phyloP scores from a whole-genome alignment of 2,329 filamentous ascomycete species.

The Drechslera avenae region DNA sequence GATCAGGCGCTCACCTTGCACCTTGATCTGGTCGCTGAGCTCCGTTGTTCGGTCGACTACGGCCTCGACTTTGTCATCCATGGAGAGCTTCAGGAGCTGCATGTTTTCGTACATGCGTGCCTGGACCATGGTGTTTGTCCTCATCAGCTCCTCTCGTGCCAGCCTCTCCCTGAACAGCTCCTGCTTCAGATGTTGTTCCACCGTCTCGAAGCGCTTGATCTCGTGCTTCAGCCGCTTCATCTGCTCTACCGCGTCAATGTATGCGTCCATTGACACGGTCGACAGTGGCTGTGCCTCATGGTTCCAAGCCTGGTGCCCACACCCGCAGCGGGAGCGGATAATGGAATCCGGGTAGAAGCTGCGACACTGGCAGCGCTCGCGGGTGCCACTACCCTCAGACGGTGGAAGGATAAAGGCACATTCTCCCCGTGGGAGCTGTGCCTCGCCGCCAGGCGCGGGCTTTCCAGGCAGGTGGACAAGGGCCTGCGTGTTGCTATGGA shows the following conservation, averaged over 20 bases:
- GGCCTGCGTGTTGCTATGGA: constrained; percentile 41
- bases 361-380: constrained; percentile 53
- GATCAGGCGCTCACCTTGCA: constrained; percentile 42
- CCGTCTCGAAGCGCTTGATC: constrained; percentile 37
- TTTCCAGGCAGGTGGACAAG: constrained; percentile 40
- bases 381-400: constrained; percentile 27
- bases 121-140: constrained; percentile 42
- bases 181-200: constrained; percentile 47
- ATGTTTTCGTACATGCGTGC: constrained; percentile 48
- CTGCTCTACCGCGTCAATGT: constrained; percentile 44
- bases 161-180: constrained; percentile 44
- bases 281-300: constrained; percentile 47
- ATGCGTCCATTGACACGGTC: constrained; percentile 45
- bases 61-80: constrained; percentile 50
- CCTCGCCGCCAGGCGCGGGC: constrained; percentile 31
- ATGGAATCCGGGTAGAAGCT: constrained; percentile 49
- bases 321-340: constrained; percentile 51
- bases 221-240: constrained; percentile 44
- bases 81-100: constrained; percentile 44
- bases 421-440: constrained; percentile 47
- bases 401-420: constrained; percentile 44
- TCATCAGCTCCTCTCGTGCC: constrained; percentile 42
- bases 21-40: constrained; percentile 46
- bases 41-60: constrained; percentile 49
- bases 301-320: constrained; percentile 56